These are phyloP conservation scores for Aspergillus biplanus DNA, from an alignment of 495 filamentous ascomycete genomes.

Conservation along the genomic window DNA sequence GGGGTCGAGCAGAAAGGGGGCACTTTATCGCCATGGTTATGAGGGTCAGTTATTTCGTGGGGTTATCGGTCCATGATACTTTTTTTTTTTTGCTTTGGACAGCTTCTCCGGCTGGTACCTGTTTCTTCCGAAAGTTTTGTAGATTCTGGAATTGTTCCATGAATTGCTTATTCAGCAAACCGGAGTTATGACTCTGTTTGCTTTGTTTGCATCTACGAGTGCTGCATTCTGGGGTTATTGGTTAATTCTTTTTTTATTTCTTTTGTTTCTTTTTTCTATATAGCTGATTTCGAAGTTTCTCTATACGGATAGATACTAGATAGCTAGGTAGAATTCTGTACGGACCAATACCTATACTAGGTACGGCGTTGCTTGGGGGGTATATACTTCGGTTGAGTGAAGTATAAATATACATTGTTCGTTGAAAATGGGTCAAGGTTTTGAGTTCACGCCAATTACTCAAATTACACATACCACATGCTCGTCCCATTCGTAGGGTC, in stretches of 20 bases:
- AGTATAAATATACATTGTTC: too few relatives aligned
- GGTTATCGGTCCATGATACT: neutral
- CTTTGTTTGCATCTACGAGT: neutral
- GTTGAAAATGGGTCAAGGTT: neutral
- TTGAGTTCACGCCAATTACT: neutral
- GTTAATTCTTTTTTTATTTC: too few relatives aligned
- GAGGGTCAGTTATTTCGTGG: neutral
- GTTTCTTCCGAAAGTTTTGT: conserved; percentile 3
- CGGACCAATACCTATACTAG: too few relatives aligned
- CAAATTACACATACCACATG: neutral
- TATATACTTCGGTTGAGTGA: too few relatives aligned
- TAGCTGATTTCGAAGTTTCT: too few relatives aligned
- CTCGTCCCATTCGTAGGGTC: neutral
- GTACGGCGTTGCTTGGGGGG: too few relatives aligned
- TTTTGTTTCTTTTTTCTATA: too few relatives aligned
- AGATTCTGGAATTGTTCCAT: conserved; percentile 4
- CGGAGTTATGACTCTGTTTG: neutral
- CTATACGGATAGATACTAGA: too few relatives aligned
- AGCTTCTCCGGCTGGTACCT: neutral
- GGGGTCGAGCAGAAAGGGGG: neutral
- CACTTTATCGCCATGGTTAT: neutral
- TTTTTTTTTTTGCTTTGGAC: neutral
- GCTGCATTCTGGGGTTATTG: too few relatives aligned
- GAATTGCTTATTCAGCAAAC: neutral
- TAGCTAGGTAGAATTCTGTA: too few relatives aligned